Evolutionary conservation across 2,329 filamentous ascomycete genomes (phyloP).

Genomic region (Trichoderma sp.): DNA sequence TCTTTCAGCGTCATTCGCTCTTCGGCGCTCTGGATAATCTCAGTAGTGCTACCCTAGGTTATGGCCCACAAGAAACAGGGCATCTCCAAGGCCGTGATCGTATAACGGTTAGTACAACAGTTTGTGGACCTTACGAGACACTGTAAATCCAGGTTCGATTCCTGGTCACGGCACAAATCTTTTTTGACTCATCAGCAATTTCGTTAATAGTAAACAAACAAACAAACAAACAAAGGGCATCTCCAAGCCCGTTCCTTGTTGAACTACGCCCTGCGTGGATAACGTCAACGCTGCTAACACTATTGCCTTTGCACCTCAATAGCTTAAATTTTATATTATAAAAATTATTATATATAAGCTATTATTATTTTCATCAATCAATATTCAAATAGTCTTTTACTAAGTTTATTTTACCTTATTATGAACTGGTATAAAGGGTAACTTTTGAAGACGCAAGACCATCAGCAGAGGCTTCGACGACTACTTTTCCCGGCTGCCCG

Average conservation of each 20-base stretch:
- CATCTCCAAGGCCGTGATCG: conserved; percentile 24
- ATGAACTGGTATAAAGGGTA: too few species aligned
- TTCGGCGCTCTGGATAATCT: background rate
- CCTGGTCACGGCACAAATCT: conserved; percentile 23
- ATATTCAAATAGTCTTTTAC: too few species aligned
- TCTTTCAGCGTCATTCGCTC: background rate
- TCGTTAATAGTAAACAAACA: too few species aligned
- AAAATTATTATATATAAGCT: too few species aligned
- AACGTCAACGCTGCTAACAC: background rate
- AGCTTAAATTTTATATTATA: too few species aligned
- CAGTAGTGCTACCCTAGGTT: background rate
- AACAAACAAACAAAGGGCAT: too few species aligned
- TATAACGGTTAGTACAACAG: conserved; percentile 33
- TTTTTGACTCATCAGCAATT: background rate
- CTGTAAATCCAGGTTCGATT: conserved; percentile 34
- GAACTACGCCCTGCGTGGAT: background rate
- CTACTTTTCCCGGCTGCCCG: too few species aligned
- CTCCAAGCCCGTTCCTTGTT: background rate
- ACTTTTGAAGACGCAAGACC: too few species aligned
- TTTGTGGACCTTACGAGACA: conserved; percentile 30
- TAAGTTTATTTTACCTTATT: too few species aligned
- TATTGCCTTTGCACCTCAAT: too few species aligned
- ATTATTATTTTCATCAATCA: too few species aligned
- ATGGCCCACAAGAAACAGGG: background rate
- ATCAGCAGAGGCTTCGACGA: too few species aligned